phyloP scores from a whole-genome alignment of 306 rosid genomes.

The Prunus campanulata region DNA sequence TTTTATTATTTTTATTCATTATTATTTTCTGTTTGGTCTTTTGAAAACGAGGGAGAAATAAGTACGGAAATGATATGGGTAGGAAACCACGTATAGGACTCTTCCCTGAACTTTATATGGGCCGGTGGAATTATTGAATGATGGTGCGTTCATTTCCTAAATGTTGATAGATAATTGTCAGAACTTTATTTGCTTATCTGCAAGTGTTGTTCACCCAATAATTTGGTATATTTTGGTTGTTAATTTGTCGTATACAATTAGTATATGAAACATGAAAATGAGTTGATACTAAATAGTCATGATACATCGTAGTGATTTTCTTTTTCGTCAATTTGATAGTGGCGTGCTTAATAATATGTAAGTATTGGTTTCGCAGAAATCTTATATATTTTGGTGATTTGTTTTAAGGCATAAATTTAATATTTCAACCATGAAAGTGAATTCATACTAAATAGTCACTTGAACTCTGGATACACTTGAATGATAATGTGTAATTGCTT shows the following conservation, averaged over 20 bases:
- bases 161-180: background rate
- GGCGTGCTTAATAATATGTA: background rate
- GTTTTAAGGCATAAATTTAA: too few species aligned
- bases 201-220: background rate
- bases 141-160: background rate
- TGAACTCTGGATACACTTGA: background rate
- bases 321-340: background rate
- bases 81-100: background rate
- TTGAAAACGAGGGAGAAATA: background rate
- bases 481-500: background rate
- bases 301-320: background rate
- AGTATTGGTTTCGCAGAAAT: background rate
- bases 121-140: background rate
- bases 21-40: background rate
- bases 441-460: background rate
- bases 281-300: background rate
- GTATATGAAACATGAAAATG: background rate
- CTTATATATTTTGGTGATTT: background rate
- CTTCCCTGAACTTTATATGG: background rate
- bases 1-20: background rate
- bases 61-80: background rate
- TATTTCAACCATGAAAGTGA: background rate
- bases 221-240: background rate
- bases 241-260: background rate
- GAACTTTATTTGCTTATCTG: background rate